Evolutionary conservation across 768 basidiomycete genomes (phyloP), one percentile per base, ranked within the genome.

Genomic region (Kwoniella sp.): DNA sequence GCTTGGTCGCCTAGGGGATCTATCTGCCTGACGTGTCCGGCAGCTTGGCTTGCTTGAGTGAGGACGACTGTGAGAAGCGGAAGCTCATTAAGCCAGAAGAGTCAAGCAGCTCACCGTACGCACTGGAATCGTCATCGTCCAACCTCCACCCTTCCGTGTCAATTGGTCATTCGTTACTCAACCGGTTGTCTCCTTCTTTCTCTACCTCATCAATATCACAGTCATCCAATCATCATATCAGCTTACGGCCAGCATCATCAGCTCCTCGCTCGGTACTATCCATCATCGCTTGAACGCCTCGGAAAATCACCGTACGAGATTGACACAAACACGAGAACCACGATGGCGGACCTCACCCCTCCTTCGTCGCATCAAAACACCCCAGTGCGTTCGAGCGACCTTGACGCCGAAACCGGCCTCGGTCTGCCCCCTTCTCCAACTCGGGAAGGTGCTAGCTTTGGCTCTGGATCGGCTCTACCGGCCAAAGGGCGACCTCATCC

Each of bases 341-440:
- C 34, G 1, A 73, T 73, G 72, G 58, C 67, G 23, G 64, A 70
- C 7, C 66, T 73, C 34, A 73, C 72, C 1, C 72, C 72, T 26
- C 72, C 72, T 30, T 64, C 69, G 20, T 71, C 69, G 9, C 52
- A 73, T 55, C 31, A 66, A 12, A 67, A 61, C 31, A 73, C 72
- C 1, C 69, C 72, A 5, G 54, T 55, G 22, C 67, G 71, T 9
- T 26, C 51, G 4, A 17, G 52, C 23, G 41, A 60, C 23, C 38
- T 52, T 8, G 58, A 55, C 53, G 63, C 51, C 41, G 41, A 45
- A 8, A 20, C 8, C 3, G 41, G 11, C 4, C 41, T 20, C 11
- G 41, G 41, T 20, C 41, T 45, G 11, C 41, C 41, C 20, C 41
- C 41, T 20, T 45, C 41, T 45, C 41, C 41, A 3, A 45, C 41